Evolutionary conservation across 768 basidiomycete genomes (phyloP), one percentile per base, ranked within the genome.

Genomic region (Boletus reticulatus): DNA sequence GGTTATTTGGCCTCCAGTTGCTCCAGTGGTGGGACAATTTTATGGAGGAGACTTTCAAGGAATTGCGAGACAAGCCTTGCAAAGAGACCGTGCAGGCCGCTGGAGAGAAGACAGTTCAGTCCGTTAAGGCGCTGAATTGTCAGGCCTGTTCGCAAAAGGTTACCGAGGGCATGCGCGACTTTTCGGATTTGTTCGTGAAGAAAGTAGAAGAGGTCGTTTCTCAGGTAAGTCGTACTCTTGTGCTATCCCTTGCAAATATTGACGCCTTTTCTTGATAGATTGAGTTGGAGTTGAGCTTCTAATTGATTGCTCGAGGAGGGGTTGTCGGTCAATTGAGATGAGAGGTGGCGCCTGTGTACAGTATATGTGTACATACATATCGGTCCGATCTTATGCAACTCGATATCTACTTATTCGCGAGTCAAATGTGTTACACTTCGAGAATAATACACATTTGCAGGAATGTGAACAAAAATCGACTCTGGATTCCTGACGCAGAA

Each of bases 51-150:
- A 13, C 41, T 1, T 59, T 57, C 7, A 11, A 13, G 1, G 46
- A 36, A 4, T 34, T 70, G 43, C 48, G 44, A 2, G 67, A 71
- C n/a, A 66, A 34, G 24, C 62, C 69, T 2, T 71, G 60, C 34
- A 50, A 46, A 4, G 57, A 19, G 24, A 56, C 31, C 3, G 47
- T 67, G 9, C 34, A 50, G 12, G 4, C 31, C 4, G 11, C 2
- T 16, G 53, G 29, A 4, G 56, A 58, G 3, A 50, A 43, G 22
- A 53, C 53, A 0, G 36, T 58, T 0, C 46, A 48, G 11, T 37
- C 13, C 0, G 52, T 59, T 3, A 57, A 53, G 44, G 22, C 16
- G 2, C 16, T 12, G 4, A 44, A 45, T 11, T 60, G 63, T 36
- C 0, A 5, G 2, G 0, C 0, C 13, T 67, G 61, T 45, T 55